Evolutionary conservation across 331 rosid genomes (phyloP).

Genomic region (Dryas integrifolia): DNA sequence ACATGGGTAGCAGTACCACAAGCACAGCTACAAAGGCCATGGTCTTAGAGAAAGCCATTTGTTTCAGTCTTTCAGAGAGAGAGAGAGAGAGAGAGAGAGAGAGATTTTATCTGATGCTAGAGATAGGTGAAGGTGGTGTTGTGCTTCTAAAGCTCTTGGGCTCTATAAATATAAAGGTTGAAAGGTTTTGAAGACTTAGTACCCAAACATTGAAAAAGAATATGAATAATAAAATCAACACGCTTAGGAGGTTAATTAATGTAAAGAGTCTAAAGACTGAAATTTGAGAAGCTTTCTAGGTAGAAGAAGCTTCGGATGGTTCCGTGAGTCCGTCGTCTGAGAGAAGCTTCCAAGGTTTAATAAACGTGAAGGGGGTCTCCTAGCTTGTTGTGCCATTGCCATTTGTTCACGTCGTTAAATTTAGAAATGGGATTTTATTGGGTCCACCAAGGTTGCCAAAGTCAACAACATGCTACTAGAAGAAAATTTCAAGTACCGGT

Average conservation of each 20-base stretch:
- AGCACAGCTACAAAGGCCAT: conserved; percentile 33
- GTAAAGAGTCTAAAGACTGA: not conserved
- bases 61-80: not conserved
- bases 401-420: not conserved
- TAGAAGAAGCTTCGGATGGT: conserved; percentile 3
- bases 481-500: not conserved
- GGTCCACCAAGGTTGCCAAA: not conserved
- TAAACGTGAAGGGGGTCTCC: not conserved
- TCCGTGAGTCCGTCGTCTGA: not conserved
- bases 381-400: not conserved
- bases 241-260: not conserved
- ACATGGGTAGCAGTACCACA: conserved; percentile 40
- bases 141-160: not conserved
- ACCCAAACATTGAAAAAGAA: conserved; percentile 13
- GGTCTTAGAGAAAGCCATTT: conserved; percentile 48
- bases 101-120: not conserved
- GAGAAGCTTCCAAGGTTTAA: conserved; percentile 20
- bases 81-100: not conserved
- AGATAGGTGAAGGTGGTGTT: not conserved
- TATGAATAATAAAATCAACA: not conserved
- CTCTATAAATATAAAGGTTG: not conserved
- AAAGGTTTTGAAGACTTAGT: conserved; percentile 1
- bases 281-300: not conserved
- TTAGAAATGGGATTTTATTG: not conserved
- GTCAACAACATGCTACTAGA: conserved; percentile 13